Percentiles rank a stretch among this genome's conserved stretches.
Conservation (phyloP, 1,284 basidiomycete genomes). For the Ustilago xerochloae region DNA sequence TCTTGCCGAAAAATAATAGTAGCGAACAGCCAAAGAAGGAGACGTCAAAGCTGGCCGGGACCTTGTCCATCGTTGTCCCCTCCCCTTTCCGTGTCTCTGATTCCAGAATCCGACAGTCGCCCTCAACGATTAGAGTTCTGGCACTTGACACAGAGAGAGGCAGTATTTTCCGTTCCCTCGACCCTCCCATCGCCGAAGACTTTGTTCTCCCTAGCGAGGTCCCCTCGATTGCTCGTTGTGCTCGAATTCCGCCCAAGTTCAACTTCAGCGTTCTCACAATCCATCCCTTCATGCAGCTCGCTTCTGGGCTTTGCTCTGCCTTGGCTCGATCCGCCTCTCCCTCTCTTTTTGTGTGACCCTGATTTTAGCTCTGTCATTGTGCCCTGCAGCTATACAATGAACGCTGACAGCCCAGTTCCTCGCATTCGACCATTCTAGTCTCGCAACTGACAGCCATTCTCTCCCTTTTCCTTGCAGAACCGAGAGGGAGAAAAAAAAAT, state of each 20-base stretch:
- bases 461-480: too few relatives aligned
- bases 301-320: neutral
- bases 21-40: neutral
- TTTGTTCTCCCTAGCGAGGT: too few relatives aligned
- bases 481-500: too few relatives aligned
- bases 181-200: too few relatives aligned
- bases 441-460: slow-evolving; percentile 6
- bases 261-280: neutral
- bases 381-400: neutral
- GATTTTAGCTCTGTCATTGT: neutral
- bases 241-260: too few relatives aligned
- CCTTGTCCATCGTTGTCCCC: neutral
- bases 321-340: neutral
- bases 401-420: neutral
- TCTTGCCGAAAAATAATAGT: neutral
- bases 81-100: neutral
- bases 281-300: slow-evolving; percentile 14
- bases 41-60: slow-evolving; percentile 1
- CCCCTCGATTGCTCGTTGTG: too few relatives aligned
- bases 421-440: too few relatives aligned
- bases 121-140: neutral
- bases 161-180: too few relatives aligned
- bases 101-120: neutral
- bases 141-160: neutral
- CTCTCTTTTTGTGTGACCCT: neutral